Evolutionary conservation across 345 rosid genomes (phyloP).

Genomic region (Syzygium oleosum): DNA sequence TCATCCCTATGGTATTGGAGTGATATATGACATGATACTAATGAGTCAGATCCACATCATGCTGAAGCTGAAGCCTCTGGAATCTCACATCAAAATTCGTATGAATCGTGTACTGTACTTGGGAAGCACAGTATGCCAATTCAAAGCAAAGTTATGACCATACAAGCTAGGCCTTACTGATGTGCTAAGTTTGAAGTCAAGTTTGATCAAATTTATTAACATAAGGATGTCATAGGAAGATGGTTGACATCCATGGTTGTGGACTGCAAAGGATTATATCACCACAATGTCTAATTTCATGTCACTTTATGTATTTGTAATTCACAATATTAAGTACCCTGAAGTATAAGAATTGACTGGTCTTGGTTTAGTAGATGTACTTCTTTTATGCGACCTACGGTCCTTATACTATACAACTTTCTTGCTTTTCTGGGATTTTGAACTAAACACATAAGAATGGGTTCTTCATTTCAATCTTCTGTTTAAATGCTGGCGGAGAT

Average conservation of each 20-base stretch:
- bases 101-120: not conserved
- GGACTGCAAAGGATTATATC: not conserved
- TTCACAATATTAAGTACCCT: not conserved
- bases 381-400: not conserved
- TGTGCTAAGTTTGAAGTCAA: not conserved
- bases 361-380: not conserved
- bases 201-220: not conserved
- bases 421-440: not conserved
- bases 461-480: not conserved
- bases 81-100: not conserved
- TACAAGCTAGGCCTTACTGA: not conserved
- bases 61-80: not conserved
- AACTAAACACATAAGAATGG: not conserved
- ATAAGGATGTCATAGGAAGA: not conserved
- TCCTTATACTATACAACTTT: not conserved
- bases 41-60: not conserved
- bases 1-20: not conserved
- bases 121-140: accelerated
- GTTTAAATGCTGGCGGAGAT: not conserved
- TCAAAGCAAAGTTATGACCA: not conserved
- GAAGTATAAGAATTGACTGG: not conserved
- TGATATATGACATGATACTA: not conserved
- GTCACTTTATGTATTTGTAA: not conserved
- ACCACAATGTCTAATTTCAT: not conserved
- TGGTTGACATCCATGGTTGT: not conserved